A percentile compares a stretch with the other conserved stretches of the same genome.
These are phyloP conservation scores for Podila minutissima DNA, from an alignment of 192 early-diverging fungal species.

Conservation along the genomic window DNA sequence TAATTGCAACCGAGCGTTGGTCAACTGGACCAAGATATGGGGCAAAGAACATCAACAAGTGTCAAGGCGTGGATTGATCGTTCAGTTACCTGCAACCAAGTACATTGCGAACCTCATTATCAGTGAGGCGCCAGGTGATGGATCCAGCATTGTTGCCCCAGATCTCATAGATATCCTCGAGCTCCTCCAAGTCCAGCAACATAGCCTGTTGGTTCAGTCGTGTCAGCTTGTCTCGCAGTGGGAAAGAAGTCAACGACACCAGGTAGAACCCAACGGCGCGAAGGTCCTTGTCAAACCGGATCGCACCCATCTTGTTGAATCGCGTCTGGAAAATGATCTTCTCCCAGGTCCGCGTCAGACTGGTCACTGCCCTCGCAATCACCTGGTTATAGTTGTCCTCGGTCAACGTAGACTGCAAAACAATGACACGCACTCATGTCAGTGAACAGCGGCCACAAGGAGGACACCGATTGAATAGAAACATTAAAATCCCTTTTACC, in stretches of 20 bases:
- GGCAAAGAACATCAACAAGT: not conserved
- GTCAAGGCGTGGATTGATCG: not conserved
- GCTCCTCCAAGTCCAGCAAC: constrained; percentile 82
- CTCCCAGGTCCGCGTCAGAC: constrained; percentile 86
- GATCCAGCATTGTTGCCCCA: constrained; percentile 71
- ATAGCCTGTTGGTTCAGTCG: constrained; percentile 87
- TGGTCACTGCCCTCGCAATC: constrained; percentile 73
- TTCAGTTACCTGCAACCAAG: constrained; percentile 66
- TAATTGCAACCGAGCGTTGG: not conserved
- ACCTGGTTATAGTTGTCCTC: constrained; percentile 74
- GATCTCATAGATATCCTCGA: constrained; percentile 76
- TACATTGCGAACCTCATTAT: constrained; percentile 71
- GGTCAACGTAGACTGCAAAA: constrained; percentile 64
- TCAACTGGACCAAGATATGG: not conserved
- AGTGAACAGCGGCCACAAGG: constrained; percentile 21
- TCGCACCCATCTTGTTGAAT: constrained; percentile 91
- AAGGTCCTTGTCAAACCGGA: constrained; percentile 94
- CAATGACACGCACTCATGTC: not conserved
- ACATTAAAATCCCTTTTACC: constrained; percentile 36
- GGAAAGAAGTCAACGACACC: constrained; percentile 64
- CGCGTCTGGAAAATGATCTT: constrained; percentile 83
- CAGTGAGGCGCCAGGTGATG: constrained; percentile 79
- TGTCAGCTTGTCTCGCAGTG: constrained; percentile 80
- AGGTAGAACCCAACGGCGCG: constrained; percentile 76
- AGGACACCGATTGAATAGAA: not conserved